Conservation (phyloP, 805 yeast species). For the Scheffersomyces ergatensis region DNA sequence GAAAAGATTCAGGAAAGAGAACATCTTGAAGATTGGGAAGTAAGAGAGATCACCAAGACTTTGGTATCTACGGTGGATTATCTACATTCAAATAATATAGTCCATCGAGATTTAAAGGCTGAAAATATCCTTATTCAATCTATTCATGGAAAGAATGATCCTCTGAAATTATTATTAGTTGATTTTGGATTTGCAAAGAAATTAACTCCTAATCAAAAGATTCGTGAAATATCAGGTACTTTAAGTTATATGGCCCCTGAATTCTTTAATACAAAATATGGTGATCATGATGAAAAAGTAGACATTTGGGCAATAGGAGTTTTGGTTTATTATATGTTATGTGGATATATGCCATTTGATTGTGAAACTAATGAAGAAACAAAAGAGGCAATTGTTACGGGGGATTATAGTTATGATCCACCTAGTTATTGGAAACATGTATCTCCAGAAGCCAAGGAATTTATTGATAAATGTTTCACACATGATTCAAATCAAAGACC, state of each 20-base stretch:
- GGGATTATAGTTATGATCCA: slow-evolving; percentile 65
- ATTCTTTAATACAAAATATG: slow-evolving; percentile 39
- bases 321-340: slow-evolving; percentile 62
- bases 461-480: slow-evolving; percentile 52
- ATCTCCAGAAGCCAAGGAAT: slow-evolving; percentile 53
- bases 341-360: slow-evolving; percentile 78
- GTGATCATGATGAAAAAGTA: slow-evolving; percentile 57
- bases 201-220: slow-evolving; percentile 27
- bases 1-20: slow-evolving; percentile 51
- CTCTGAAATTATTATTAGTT: slow-evolving; percentile 50
- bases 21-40: slow-evolving; percentile 45
- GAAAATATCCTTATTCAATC: slow-evolving; percentile 60
- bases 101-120: slow-evolving; percentile 72
- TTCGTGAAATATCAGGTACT: slow-evolving; percentile 61
- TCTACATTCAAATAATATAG: slow-evolving; percentile 56
- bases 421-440: slow-evolving; percentile 53
- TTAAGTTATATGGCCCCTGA: slow-evolving; percentile 79
- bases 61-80: slow-evolving; percentile 55
- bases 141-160: slow-evolving; percentile 16
- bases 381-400: slow-evolving; percentile 54
- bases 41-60: slow-evolving; percentile 47
- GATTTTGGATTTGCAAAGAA: slow-evolving; percentile 66
- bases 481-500: slow-evolving; percentile 45
- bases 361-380: slow-evolving; percentile 71
- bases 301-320: slow-evolving; percentile 82